Conservation (phyloP, 1,139 yeast species). For the Magnusiomyces suaveolens region DNA sequence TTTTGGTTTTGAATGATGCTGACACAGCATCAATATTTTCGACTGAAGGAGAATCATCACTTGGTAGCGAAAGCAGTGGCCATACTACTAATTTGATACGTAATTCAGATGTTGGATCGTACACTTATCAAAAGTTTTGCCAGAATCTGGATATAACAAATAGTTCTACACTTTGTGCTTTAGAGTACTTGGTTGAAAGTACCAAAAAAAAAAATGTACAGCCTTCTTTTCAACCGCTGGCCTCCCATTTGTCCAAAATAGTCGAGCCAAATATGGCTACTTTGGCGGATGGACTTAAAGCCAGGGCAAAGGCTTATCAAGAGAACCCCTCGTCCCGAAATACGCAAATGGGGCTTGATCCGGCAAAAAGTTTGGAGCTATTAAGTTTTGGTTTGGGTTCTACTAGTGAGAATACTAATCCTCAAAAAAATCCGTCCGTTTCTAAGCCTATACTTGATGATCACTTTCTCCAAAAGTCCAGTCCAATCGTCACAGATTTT, state of each 20-base stretch:
- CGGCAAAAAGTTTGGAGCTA: neutral
- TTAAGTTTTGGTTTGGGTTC: neutral
- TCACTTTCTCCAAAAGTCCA: neutral
- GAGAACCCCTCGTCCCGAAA: neutral
- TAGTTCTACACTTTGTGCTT: neutral
- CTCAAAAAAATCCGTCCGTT: neutral
- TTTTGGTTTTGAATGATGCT: too few species aligned
- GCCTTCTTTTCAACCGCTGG: neutral
- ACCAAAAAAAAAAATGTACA: neutral
- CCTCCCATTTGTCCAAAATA: neutral
- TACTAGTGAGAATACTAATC: neutral
- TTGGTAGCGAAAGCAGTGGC: slow-evolving; percentile 1
- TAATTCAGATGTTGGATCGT: neutral
- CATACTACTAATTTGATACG: neutral
- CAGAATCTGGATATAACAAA: slow-evolving; percentile 22
- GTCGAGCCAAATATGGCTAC: neutral
- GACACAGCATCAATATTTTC: too few species aligned
- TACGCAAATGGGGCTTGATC: neutral
- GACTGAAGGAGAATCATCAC: neutral
- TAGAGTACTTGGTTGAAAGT: neutral
- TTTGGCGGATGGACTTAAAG: neutral
- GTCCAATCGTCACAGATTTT: neutral
- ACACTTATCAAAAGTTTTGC: slow-evolving; percentile 17
- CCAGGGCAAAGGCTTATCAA: neutral
- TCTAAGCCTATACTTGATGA: neutral